These are phyloP conservation scores for Xerocomellus intermedius DNA, from an alignment of 768 basidiomycete genomes.

Conservation along the genomic window DNA sequence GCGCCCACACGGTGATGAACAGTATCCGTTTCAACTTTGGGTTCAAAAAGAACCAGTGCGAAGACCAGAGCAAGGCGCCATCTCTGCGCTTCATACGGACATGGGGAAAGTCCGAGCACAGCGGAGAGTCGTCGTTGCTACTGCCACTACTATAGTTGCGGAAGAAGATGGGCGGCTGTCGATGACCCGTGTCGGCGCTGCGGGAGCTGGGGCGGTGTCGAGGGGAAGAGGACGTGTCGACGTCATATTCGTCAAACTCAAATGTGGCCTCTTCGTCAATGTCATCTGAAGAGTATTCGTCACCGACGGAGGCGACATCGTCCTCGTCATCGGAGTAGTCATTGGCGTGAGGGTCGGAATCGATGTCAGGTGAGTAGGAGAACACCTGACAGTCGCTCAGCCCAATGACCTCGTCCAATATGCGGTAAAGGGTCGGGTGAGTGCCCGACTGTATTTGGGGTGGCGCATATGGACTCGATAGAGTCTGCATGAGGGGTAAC, in stretches of 20 bases:
- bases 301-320: constrained; percentile 61
- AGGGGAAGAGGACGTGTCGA: constrained; percentile 45
- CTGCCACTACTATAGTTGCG: constrained; percentile 37
- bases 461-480: constrained; percentile 65
- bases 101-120: constrained; percentile 40
- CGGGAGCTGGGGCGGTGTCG: constrained; percentile 11
- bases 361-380: constrained; percentile 89
- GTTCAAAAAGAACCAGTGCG: constrained; percentile 97
- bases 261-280: constrained; percentile 76
- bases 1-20: constrained; percentile 91
- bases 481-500: constrained; percentile 58
- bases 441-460: constrained; percentile 77
- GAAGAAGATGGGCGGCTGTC: constrained; percentile 12
- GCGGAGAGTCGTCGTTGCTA: constrained; percentile 33
- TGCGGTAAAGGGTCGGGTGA: constrained; percentile 83
- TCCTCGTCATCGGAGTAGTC: constrained; percentile 80
- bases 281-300: constrained; percentile 68
- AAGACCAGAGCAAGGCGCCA: constrained; percentile 90
- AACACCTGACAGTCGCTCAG: constrained; percentile 93
- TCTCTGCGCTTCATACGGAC: constrained; percentile 54
- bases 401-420: constrained; percentile 87
- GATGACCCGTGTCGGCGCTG: background rate
- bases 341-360: constrained; percentile 90
- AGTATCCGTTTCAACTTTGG: constrained; percentile 88
- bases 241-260: constrained; percentile 79